phyloP scores from a whole-genome alignment of 148 eudicot species.

The Simmondsia chinensis region DNA sequence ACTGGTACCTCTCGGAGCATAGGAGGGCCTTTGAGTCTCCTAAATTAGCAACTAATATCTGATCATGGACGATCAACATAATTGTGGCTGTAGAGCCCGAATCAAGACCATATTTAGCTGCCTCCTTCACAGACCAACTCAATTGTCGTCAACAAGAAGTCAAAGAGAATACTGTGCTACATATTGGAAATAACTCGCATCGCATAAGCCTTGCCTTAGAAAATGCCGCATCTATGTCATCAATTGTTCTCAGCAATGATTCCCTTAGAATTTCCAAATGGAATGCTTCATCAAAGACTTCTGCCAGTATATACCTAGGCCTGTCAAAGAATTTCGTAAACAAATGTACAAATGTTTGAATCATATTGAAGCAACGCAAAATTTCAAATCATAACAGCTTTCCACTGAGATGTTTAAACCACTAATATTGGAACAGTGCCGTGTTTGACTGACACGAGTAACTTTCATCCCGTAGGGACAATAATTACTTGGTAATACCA shows the following conservation, averaged over 20 bases:
- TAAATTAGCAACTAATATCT: slow-evolving; percentile 80
- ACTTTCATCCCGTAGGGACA: background rate
- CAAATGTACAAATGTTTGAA: slow-evolving; percentile 5
- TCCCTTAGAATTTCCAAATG: slow-evolving; percentile 86
- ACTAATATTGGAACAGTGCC: too few species aligned
- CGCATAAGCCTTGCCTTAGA: slow-evolving; percentile 43
- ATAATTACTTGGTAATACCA: too few species aligned
- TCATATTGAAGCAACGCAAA: background rate
- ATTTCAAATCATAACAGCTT: too few species aligned
- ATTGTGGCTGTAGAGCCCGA: slow-evolving; percentile 91
- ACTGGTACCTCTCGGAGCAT: slow-evolving; percentile 74
- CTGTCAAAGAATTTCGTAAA: slow-evolving; percentile 21
- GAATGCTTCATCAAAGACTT: slow-evolving; percentile 44
- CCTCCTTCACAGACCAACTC: slow-evolving; percentile 60
- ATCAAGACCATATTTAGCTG: slow-evolving; percentile 52
- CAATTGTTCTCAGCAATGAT: slow-evolving; percentile 71
- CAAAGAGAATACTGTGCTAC: slow-evolving; percentile 1
- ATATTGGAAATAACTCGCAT: background rate
- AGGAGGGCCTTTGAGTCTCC: slow-evolving; percentile 94
- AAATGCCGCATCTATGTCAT: slow-evolving; percentile 71
- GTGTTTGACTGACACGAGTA: too few species aligned
- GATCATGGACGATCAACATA: slow-evolving; percentile 60
- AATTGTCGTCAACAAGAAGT: slow-evolving; percentile 13
- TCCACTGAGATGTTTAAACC: too few species aligned
- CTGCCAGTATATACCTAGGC: slow-evolving; percentile 39